phyloP scores from a whole-genome alignment of 352 stramenopile genomes.

The Aphanomyces cochlioides region DNA sequence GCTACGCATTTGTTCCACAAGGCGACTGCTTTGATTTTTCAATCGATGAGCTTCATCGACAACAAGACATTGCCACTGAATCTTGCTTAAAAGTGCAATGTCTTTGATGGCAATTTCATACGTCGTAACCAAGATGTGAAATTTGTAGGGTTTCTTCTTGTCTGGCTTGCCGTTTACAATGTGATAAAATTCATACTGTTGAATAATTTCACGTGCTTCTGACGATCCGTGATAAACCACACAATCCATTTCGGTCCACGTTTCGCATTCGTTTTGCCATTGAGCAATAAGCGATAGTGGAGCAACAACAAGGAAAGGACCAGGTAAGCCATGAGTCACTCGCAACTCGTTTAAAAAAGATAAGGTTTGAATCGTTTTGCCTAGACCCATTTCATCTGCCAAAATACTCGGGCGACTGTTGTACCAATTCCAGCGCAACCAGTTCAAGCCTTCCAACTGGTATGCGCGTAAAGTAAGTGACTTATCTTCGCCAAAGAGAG shows the following conservation, averaged over 20 bases:
- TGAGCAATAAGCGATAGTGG: slow-evolving; percentile 98
- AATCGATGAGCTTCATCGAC: slow-evolving; percentile 88
- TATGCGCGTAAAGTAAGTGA: slow-evolving; percentile 73
- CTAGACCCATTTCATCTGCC: slow-evolving; percentile 90
- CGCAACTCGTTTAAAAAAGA: slow-evolving; percentile 94
- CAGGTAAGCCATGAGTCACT: slow-evolving; percentile 85
- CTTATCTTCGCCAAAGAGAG: slow-evolving; percentile 66
- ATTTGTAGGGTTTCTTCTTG: slow-evolving; percentile 84
- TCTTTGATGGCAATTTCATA: slow-evolving; percentile 90
- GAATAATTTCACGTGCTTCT: slow-evolving; percentile 90
- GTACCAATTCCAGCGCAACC: slow-evolving; percentile 88
- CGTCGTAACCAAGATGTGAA: slow-evolving; percentile 88
- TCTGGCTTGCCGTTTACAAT: slow-evolving; percentile 66
- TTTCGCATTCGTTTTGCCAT: slow-evolving; percentile 98
- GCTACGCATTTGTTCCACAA: slow-evolving; percentile 83
- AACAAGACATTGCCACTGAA: slow-evolving; percentile 88
- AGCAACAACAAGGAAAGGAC: slow-evolving; percentile 97
- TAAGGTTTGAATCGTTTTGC: slow-evolving; percentile 90
- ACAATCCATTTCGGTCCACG: slow-evolving; percentile 98
- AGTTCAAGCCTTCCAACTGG: slow-evolving; percentile 86
- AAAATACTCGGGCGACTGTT: slow-evolving; percentile 85
- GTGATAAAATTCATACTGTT: slow-evolving; percentile 95
- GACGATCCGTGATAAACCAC: slow-evolving; percentile 98
- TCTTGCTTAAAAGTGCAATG: slow-evolving; percentile 90
- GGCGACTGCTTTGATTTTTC: slow-evolving; percentile 82